phyloP scores from a whole-genome alignment of 2,329 filamentous ascomycete species.

The Xylaria sp. region DNA sequence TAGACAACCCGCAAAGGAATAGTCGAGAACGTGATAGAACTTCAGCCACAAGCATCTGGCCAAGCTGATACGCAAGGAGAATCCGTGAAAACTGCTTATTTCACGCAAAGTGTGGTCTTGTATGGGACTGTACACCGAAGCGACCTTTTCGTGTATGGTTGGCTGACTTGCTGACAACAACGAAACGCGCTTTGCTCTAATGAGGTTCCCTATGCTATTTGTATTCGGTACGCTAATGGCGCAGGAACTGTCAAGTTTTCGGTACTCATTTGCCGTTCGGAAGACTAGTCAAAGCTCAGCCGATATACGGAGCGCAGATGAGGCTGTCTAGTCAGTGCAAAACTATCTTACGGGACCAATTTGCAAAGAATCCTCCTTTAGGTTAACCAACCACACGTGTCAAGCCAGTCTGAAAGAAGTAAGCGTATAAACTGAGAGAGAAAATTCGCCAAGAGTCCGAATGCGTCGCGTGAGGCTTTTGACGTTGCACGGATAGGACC shows the following conservation, averaged over 20 bases:
- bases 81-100: slow-evolving; percentile 7
- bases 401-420: not conserved
- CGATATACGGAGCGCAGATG: not conserved
- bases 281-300: not conserved
- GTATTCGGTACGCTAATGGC: slow-evolving; percentile 11
- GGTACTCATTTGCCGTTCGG: not conserved
- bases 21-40: slow-evolving; percentile 34
- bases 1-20: slow-evolving; percentile 26
- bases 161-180: not conserved
- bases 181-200: not conserved
- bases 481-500: slow-evolving; percentile 22
- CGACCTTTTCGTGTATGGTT: not conserved
- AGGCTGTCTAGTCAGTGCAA: not conserved
- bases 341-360: not conserved
- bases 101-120: slow-evolving; percentile 11
- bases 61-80: slow-evolving; percentile 11
- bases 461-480: slow-evolving; percentile 28
- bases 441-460: slow-evolving; percentile 20
- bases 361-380: not conserved
- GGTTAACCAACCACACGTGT: not conserved
- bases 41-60: slow-evolving; percentile 26
- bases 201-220: not conserved
- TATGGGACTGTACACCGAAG: not conserved
- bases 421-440: slow-evolving; percentile 3
- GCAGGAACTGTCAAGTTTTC: not conserved